Evolutionary conservation across 306 rosid genomes (phyloP), one percentile per base, ranked within the genome.

Genomic region (Alnus rubra): DNA sequence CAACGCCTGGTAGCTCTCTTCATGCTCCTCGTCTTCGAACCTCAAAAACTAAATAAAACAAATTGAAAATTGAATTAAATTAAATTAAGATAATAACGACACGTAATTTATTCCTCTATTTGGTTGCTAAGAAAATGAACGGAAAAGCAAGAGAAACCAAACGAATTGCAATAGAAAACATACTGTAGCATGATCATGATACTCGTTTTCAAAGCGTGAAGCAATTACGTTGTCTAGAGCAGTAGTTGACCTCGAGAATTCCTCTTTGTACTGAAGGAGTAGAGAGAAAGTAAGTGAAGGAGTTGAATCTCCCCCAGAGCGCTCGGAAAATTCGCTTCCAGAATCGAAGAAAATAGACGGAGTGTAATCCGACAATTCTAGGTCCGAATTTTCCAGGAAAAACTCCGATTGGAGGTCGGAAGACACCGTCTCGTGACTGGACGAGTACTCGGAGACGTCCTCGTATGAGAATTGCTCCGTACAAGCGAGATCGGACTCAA

Each of bases 301-400:
- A 74, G 88, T 81, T 86, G 85, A 84, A 47, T 79, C 97, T n/a
- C 79, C 89, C 50, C 63, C 86, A 28, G 98, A 88, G 47, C 88
- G 85, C 70, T 90, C 87, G 1, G 98, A 91, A 87, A 95, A 95
- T 52, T 95, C 92, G 75, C 97, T 92, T 75, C 97, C 94, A 12
- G 99, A 90, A 82, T 95, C 96, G 14, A 76, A 18, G 77, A 85
- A 90, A 52, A 83, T 77, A 3, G 98, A 88, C 23, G 91, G 88
- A 71, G 87, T 67, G 79, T 68, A 91, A 80, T 95, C 98, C 1
- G 92, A 89, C 78, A 80, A 50, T 50, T 88, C 88, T 14, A 78
- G 50, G 56, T 88, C 93, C 5, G 95, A 87, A 76, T 74, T 74
- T 3, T 88, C 95, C 56, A 75, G 82, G 74, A 86, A 82, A 65